phyloP scores from a whole-genome alignment of 306 rosid genomes.

The Luffa acutangula region DNA sequence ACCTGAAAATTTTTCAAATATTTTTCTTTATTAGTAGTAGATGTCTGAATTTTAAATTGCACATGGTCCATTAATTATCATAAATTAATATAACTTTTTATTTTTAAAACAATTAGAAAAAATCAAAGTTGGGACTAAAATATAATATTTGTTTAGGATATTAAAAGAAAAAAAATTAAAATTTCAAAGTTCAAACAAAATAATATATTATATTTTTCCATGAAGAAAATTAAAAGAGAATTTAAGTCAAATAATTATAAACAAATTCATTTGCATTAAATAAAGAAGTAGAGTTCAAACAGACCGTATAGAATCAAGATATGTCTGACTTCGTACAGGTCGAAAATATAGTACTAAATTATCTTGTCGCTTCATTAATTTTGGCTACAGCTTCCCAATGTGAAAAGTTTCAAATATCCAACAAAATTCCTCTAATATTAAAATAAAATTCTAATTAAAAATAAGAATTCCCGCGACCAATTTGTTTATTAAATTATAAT shows the following conservation, averaged over 20 bases:
- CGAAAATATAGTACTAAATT: background rate
- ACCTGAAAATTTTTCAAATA: background rate
- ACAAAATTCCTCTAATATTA: background rate
- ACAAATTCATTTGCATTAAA: background rate
- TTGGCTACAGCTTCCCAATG: background rate
- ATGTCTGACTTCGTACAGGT: background rate
- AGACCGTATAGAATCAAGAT: background rate
- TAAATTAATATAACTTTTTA: too few species aligned
- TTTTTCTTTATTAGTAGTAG: too few species aligned
- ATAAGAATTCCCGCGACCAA: background rate
- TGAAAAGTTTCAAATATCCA: background rate
- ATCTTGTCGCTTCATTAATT: too few species aligned
- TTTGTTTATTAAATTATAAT: background rate
- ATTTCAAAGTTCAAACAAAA: background rate
- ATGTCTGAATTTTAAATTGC: too few species aligned
- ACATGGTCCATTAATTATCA: too few species aligned
- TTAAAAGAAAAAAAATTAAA: too few species aligned
- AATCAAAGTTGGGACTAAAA: too few species aligned
- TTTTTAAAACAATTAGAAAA: too few species aligned
- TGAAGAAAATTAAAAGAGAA: background rate
- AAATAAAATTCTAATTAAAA: background rate
- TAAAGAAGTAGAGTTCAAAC: background rate
- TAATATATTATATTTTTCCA: too few species aligned
- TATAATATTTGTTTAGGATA: too few species aligned
- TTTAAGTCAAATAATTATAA: background rate